Base-by-base conservation (phyloP, 768 basidiomycete species). In the Pleurotus djamor region DNA sequence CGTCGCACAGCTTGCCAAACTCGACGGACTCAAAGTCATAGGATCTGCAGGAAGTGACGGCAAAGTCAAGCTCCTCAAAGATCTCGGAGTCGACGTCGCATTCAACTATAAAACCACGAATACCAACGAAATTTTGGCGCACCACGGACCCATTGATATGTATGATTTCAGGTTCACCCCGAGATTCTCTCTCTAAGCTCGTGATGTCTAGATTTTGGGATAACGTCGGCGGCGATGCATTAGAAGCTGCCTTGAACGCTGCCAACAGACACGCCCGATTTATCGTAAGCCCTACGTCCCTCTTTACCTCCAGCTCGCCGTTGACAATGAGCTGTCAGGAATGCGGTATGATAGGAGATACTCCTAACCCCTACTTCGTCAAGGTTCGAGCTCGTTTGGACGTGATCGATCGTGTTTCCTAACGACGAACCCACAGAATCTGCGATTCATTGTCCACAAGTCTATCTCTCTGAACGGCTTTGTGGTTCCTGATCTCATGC, bases 41-140 rank as follows among this genome's bases (percentile, higher is more conserved):
- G 80, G 78, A 1, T 81, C 76, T 5, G 79, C 81, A 1, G 82
- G 84, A 2, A 73, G 76, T 1, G 80, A 83, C 43, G 78, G 81
- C 48, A 85, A 87, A 69, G 78, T 84, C 21, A 66, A 67, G 5
- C 81, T 72, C 61, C 49, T 82, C 57, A 70, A 67, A 43, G 72
- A 72, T 5, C 54, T 82, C 10, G 83, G 81, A 3, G 75, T 77
- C 1, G 82, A 85, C 61, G 73, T 79, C 17, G 77, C 72, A 0
- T 83, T 83, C 70, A 83, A 85, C 69, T 84, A 81, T 69, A 82
- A 86, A 75, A 84, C 72, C 1, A 63, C 69, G 2, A 66, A 69
- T 52, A 76, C 77, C 0, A 62, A 63, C 4, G 76, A 80, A n/a
- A 63, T 80, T 8, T 72, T 86, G n/a, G 60, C 21, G 1, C 21